These are phyloP conservation scores for Setaria italica DNA, from an alignment of 202 grass and related monocot genomes.

Conservation along the genomic window DNA sequence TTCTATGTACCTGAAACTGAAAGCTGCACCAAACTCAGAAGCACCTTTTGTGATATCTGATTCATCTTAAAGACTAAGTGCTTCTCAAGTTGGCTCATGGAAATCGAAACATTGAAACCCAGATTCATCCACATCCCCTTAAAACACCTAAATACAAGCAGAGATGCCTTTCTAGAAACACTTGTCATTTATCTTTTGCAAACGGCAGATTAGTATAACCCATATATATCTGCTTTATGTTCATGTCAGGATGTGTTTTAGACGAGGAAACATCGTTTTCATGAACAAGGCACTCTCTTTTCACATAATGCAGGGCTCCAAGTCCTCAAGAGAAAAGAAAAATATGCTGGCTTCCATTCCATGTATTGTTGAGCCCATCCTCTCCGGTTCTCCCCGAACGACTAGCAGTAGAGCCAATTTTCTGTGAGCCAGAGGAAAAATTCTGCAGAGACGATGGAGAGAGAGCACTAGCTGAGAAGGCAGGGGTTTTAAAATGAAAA, in stretches of 20 bases:
- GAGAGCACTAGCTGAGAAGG: slow-evolving; percentile 33
- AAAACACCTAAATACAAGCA: background rate
- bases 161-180: slow-evolving; percentile 29
- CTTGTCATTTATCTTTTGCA: background rate
- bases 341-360: background rate
- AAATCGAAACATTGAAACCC: background rate
- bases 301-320: background rate
- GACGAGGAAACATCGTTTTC: slow-evolving; percentile 56
- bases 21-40: background rate
- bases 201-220: slow-evolving; percentile 15
- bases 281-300: slow-evolving; percentile 26
- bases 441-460: background rate
- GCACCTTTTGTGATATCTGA: background rate
- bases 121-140: slow-evolving; percentile 37
- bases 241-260: slow-evolving; percentile 48
- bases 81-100: slow-evolving; percentile 31
- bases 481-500: slow-evolving; percentile 42
- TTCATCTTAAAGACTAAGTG: slow-evolving; percentile 4
- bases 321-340: background rate
- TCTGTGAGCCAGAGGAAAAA: slow-evolving; percentile 1
- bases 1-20: slow-evolving; percentile 20
- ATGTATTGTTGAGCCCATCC: slow-evolving; percentile 23
- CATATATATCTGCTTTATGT: slow-evolving; percentile 28
- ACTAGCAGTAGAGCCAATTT: slow-evolving; percentile 15
- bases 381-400: background rate